Base-by-base conservation (phyloP, 345 rosid species). In the Noccaea bulbosa region DNA sequence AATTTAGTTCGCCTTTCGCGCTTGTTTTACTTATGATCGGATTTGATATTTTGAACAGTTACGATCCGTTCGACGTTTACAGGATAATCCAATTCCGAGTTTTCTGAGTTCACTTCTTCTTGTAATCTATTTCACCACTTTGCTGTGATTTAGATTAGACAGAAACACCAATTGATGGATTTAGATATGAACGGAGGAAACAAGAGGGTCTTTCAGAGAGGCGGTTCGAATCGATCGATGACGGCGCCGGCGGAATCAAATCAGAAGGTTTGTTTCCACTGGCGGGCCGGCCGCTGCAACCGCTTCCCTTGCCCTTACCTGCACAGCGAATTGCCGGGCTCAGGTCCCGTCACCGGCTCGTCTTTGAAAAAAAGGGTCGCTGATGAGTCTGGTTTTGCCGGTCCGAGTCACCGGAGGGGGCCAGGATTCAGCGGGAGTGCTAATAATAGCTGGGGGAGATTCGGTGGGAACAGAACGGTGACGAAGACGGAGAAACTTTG, bases 211-310 rank as follows among this genome's bases (percentile, higher is more conserved):
- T 89, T 85, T 71, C 80, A 87, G 3, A 86, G 99, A 39, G 89
- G 92, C 24, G 75, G 57, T 17, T 35, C 74, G 1, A 65, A 38
- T 64, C 77, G 77, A 0, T 76, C 81, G 6, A 65, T 78, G 11
- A 11, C 20, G 17, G 80, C 81, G 5, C 67, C 80, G 11, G 12
- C 11, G 12, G 81, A 78, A 57, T 53, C 81, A 5, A 72, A 79
- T 10, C 96, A 85, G 68, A 87, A 84, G 74, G 99, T 89, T 6
- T 94, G 98, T 76, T 86, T 15, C 58, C 95, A 81, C 66, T 92
- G 98, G 98, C 79, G 86, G 30, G 91, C 97, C n/a, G 99, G 99
- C 2, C 86, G 81, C 39, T 92, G 99, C 72, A 83, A 8, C 27
- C 82, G 98, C 0, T 77, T 27, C 56, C 97, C 89, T 1, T 90